phyloP scores from a whole-genome alignment of 2,329 filamentous ascomycete species.

The Fusarium ramigenum region DNA sequence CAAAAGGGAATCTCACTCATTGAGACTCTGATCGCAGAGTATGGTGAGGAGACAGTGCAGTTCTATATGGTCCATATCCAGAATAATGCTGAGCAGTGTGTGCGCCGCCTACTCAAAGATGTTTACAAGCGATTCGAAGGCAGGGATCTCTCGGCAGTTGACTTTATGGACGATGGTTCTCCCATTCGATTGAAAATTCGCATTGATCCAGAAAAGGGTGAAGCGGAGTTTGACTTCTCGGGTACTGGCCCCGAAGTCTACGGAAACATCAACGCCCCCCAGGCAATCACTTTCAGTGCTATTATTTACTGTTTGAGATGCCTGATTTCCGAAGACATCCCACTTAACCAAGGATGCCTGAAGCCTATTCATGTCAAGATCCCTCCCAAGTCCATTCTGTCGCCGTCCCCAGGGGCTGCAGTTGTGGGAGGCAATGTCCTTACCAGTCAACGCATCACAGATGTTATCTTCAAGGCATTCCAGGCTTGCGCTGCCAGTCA shows the following conservation, averaged over 20 bases:
- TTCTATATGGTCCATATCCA: slow-evolving; percentile 88
- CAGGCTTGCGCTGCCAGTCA: slow-evolving; percentile 81
- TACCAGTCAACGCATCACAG: slow-evolving; percentile 56
- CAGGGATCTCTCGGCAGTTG: slow-evolving; percentile 73
- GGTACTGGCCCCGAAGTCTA: slow-evolving; percentile 85
- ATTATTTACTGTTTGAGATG: slow-evolving; percentile 88
- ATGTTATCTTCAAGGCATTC: slow-evolving; percentile 72
- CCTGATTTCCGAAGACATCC: slow-evolving; percentile 83
- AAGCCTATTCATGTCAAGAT: slow-evolving; percentile 80
- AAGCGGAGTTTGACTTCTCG: slow-evolving; percentile 82
- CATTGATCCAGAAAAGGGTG: slow-evolving; percentile 78
- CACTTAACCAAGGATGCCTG: slow-evolving; percentile 84
- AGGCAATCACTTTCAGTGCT: slow-evolving; percentile 85
- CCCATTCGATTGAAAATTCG: slow-evolving; percentile 79
- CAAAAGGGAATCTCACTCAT: slow-evolving; percentile 88
- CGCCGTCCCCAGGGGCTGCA: slow-evolving; percentile 78
- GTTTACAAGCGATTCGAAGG: slow-evolving; percentile 77
- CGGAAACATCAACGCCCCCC: slow-evolving; percentile 82
- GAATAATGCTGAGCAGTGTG: slow-evolving; percentile 79
- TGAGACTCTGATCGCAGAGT: slow-evolving; percentile 77
- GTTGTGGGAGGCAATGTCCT: slow-evolving; percentile 84
- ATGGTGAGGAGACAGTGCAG: slow-evolving; percentile 79
- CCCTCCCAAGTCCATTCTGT: slow-evolving; percentile 76
- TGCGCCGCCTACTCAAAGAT: slow-evolving; percentile 76
- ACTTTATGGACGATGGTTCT: slow-evolving; percentile 87